Conservation (phyloP, 257 asterid species). For the Jacaranda copaia region DNA sequence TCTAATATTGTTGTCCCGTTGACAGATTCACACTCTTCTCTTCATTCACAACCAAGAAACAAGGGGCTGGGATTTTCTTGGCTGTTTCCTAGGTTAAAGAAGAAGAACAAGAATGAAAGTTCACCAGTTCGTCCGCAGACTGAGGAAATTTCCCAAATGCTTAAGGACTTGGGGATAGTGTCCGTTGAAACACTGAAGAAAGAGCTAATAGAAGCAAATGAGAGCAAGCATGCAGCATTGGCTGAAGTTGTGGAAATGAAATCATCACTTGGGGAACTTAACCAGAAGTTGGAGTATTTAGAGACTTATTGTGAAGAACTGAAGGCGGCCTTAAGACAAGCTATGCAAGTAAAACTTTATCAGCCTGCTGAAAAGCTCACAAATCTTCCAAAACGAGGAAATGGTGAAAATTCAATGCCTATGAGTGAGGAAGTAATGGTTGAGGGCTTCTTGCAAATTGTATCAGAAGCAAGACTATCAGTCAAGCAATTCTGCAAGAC, state of each 20-base stretch:
- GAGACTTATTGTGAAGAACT: slow-evolving; percentile 84
- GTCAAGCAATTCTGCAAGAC: slow-evolving; percentile 89
- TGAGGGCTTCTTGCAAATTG: slow-evolving; percentile 88
- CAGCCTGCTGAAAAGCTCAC: slow-evolving; percentile 47
- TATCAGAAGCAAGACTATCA: slow-evolving; percentile 82
- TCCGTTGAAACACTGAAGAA: slow-evolving; percentile 63
- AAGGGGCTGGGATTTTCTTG: slow-evolving; percentile 68
- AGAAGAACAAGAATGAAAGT: slow-evolving; percentile 62
- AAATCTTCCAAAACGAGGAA: slow-evolving; percentile 45
- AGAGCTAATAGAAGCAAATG: slow-evolving; percentile 65
- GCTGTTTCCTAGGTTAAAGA: slow-evolving; percentile 80
- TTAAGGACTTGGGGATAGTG: slow-evolving; percentile 47
- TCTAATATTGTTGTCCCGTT: slow-evolving; percentile 70
- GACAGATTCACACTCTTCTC: slow-evolving; percentile 76
- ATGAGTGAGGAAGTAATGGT: slow-evolving; percentile 75
- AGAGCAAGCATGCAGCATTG: slow-evolving; percentile 68
- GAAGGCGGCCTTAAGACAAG: slow-evolving; percentile 67
- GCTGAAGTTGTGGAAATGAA: slow-evolving; percentile 71
- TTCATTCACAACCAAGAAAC: slow-evolving; percentile 57
- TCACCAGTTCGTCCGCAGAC: slow-evolving; percentile 48
- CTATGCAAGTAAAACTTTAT: slow-evolving; percentile 47
- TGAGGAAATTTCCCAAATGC: slow-evolving; percentile 53
- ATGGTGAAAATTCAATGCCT: slow-evolving; percentile 53
- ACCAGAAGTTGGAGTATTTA: slow-evolving; percentile 67
- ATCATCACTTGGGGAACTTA: slow-evolving; percentile 69